Evolutionary conservation across 805 yeast species (phyloP).

Genomic region (Middelhovenomyces tepae): DNA sequence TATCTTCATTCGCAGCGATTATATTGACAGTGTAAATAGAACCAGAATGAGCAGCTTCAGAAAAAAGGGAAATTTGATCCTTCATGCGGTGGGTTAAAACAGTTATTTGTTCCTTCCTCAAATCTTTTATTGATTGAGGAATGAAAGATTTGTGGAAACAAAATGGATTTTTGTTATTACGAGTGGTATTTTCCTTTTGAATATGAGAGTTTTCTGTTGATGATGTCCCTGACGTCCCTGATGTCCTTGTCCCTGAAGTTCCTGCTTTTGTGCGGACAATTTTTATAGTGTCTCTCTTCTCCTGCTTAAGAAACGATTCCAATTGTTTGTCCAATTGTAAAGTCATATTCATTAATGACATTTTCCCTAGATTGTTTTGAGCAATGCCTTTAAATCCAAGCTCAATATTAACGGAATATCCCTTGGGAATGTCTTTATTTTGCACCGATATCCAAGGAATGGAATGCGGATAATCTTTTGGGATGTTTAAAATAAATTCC

Average conservation of each 20-base stretch:
- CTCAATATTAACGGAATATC: slow-evolving; percentile 59
- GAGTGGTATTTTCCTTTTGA: slow-evolving; percentile 3
- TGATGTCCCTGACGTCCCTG: not conserved
- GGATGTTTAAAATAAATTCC: slow-evolving; percentile 45
- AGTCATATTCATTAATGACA: slow-evolving; percentile 46
- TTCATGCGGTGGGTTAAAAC: slow-evolving; percentile 12
- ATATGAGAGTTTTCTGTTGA: not conserved
- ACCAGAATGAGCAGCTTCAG: slow-evolving; percentile 7
- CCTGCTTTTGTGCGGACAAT: slow-evolving; percentile 35
- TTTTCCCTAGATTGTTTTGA: slow-evolving; percentile 21
- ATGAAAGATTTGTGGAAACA: slow-evolving; percentile 13
- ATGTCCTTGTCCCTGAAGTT: not conserved
- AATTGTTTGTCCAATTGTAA: slow-evolving; percentile 47
- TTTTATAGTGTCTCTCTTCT: slow-evolving; percentile 54
- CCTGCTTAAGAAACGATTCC: slow-evolving; percentile 49
- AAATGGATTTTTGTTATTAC: slow-evolving; percentile 1
- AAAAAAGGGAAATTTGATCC: slow-evolving; percentile 5
- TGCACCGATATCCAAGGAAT: slow-evolving; percentile 47
- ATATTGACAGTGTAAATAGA: slow-evolving; percentile 7
- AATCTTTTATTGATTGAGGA: slow-evolving; percentile 13
- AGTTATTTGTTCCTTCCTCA: slow-evolving; percentile 15
- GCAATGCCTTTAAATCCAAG: slow-evolving; percentile 47
- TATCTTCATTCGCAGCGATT: slow-evolving; percentile 11
- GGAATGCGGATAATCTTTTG: slow-evolving; percentile 44
- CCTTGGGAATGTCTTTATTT: slow-evolving; percentile 62